A percentile compares a stretch with the other conserved stretches of the same genome.
phyloP scores from a whole-genome alignment of 148 eudicot species.

The Linanthus parryae region DNA sequence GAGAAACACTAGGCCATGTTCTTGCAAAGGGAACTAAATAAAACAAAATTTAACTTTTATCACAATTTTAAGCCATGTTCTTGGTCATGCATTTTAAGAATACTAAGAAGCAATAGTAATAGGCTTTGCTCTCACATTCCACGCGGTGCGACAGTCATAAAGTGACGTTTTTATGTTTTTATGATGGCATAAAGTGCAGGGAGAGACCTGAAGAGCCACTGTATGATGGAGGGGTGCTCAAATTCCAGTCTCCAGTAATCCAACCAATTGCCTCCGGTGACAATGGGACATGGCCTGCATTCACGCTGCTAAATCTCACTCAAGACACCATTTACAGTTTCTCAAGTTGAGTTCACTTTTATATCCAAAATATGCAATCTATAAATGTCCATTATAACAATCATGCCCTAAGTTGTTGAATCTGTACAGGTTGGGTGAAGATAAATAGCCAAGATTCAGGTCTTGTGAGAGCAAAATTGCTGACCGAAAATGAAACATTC shows the following conservation, averaged over 20 bases:
- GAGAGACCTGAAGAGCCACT: conserved; percentile 34
- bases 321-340: conserved; percentile 25
- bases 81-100: too few relatives aligned
- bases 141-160: too few relatives aligned
- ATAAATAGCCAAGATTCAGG: conserved; percentile 41
- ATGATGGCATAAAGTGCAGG: conserved; percentile 38
- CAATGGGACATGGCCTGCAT: conserved; percentile 23
- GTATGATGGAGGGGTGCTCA: conserved; percentile 37
- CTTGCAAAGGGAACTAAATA: too few relatives aligned
- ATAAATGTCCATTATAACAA: neutral
- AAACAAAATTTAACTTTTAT: too few relatives aligned
- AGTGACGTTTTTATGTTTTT: too few relatives aligned
- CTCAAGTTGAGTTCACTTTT: conserved; percentile 31
- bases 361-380: neutral
- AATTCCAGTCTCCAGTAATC: conserved; percentile 9
- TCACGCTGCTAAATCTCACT: conserved; percentile 29
- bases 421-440: conserved; percentile 75
- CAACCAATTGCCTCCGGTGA: neutral
- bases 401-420: neutral
- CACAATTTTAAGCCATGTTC: too few relatives aligned
- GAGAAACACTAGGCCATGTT: too few relatives aligned
- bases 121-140: too few relatives aligned
- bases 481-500: conserved; percentile 21
- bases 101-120: too few relatives aligned
- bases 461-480: conserved; percentile 41